A percentile compares a stretch with the other conserved stretches of the same genome.
phyloP scores from a whole-genome alignment of 2,329 filamentous ascomycete species.

The Exophiala calicioides region DNA sequence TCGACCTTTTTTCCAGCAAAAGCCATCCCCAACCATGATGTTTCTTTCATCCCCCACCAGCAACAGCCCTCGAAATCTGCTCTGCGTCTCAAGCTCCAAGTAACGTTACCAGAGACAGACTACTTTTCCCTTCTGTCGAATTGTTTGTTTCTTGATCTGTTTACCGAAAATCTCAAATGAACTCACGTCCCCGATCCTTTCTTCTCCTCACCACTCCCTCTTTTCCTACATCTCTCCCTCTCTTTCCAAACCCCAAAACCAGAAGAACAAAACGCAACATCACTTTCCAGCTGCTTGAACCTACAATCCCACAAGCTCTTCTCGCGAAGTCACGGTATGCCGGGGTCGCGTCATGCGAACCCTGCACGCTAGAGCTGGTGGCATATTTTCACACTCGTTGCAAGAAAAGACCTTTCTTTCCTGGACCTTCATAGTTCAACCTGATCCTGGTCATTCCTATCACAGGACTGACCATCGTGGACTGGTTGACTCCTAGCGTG shows the following conservation, averaged over 20 bases:
- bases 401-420: constrained; percentile 28
- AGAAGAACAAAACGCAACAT: constrained; percentile 30
- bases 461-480: constrained; percentile 27
- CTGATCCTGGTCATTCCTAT: constrained; percentile 20
- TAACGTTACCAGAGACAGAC: no score
- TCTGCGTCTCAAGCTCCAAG: no score
- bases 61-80: no score
- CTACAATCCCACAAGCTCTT: constrained; percentile 30
- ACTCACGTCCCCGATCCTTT: not conserved
- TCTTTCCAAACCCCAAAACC: not conserved
- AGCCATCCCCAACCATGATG: no score
- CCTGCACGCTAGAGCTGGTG: constrained; percentile 29
- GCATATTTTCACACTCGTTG: constrained; percentile 30
- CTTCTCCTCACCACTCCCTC: not conserved
- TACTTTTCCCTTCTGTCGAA: no score
- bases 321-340: constrained; percentile 27
- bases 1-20: no score
- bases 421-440: constrained; percentile 34
- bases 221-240: not conserved
- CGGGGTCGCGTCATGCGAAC: constrained; percentile 27
- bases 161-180: no score
- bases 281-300: constrained; percentile 34
- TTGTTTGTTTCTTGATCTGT: no score
- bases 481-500: constrained; percentile 32
- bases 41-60: no score